A percentile compares a stretch with the other conserved stretches of the same genome.
phyloP scores from a whole-genome alignment of 192 early-diverging fungal species.

The Umbelopsis vinacea region DNA sequence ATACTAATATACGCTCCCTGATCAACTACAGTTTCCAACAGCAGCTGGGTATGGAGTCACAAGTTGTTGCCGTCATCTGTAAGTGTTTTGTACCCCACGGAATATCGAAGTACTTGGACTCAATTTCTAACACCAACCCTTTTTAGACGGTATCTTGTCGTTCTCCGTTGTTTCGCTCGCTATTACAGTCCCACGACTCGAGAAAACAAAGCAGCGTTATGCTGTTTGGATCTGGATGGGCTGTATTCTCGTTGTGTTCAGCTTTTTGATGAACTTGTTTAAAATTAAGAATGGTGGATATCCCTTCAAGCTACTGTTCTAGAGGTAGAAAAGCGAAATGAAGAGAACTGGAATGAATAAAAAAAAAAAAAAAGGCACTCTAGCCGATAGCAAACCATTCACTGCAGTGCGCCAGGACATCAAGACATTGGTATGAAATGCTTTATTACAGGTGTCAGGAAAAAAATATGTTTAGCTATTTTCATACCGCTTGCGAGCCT shows the following conservation, averaged over 20 bases:
- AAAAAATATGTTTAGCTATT: background rate
- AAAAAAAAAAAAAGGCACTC: background rate
- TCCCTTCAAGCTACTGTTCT: constrained; percentile 65
- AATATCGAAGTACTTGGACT: too few relatives aligned
- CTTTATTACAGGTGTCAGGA: too few relatives aligned
- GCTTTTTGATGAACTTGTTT: constrained; percentile 68
- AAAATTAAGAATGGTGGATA: constrained; percentile 73
- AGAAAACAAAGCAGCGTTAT: constrained; percentile 55
- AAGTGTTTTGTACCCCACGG: constrained; percentile 24
- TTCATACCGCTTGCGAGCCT: constrained; percentile 17
- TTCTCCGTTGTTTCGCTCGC: constrained; percentile 60
- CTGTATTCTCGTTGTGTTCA: constrained; percentile 69
- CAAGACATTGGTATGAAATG: too few relatives aligned
- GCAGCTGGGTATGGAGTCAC: constrained; percentile 73
- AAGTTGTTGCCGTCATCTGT: constrained; percentile 76
- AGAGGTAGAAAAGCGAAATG: constrained; percentile 4
- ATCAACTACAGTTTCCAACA: constrained; percentile 51
- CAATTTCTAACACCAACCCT: background rate
- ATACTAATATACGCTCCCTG: background rate
- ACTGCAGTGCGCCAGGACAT: too few relatives aligned
- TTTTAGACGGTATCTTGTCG: constrained; percentile 62
- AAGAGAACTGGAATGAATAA: background rate
- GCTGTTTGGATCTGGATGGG: constrained; percentile 62
- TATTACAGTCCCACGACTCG: constrained; percentile 55
- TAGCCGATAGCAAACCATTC: background rate